Percentiles rank a stretch among this genome's conserved stretches.
Conservation (phyloP, 495 filamentous ascomycete genomes). For the Chlorociboria aeruginascens region DNA sequence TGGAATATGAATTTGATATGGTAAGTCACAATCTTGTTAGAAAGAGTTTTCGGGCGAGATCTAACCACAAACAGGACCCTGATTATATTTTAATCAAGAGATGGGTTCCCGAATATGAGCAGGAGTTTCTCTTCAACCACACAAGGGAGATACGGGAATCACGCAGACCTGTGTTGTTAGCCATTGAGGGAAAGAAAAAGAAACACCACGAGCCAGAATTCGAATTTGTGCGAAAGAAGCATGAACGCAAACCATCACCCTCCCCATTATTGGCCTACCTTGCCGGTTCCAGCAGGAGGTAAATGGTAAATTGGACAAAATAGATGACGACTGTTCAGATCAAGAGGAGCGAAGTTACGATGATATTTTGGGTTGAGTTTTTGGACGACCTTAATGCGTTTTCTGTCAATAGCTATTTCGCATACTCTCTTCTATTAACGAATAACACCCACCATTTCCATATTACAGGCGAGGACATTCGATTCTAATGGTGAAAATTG, state of each 20-base stretch:
- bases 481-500: conserved; percentile 3
- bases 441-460: conserved; percentile 6
- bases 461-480: too few relatives aligned
- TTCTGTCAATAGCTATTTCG: not conserved
- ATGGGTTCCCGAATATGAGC: conserved; percentile 61
- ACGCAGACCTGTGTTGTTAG: conserved; percentile 4
- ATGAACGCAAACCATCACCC: conserved; percentile 17
- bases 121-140: conserved; percentile 61
- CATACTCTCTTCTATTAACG: not conserved
- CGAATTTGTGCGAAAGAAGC: conserved; percentile 18
- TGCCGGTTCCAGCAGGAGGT: conserved; percentile 13
- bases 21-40: conserved; percentile 21
- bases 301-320: not conserved
- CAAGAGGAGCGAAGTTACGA: not conserved
- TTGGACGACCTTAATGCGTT: not conserved
- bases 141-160: conserved; percentile 49
- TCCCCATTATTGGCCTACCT: conserved; percentile 18
- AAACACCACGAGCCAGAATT: conserved; percentile 15
- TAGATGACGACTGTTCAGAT: not conserved
- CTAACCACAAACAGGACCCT: conserved; percentile 39
- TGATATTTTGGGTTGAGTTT: not conserved
- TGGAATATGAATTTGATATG: conserved; percentile 39
- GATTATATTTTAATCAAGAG: conserved; percentile 67
- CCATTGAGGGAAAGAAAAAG: conserved; percentile 8
- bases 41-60: not conserved